Percentiles rank a stretch among this genome's conserved stretches.
phyloP scores from a whole-genome alignment of 495 filamentous ascomycete genomes.

The Endocarpon pusillum region DNA sequence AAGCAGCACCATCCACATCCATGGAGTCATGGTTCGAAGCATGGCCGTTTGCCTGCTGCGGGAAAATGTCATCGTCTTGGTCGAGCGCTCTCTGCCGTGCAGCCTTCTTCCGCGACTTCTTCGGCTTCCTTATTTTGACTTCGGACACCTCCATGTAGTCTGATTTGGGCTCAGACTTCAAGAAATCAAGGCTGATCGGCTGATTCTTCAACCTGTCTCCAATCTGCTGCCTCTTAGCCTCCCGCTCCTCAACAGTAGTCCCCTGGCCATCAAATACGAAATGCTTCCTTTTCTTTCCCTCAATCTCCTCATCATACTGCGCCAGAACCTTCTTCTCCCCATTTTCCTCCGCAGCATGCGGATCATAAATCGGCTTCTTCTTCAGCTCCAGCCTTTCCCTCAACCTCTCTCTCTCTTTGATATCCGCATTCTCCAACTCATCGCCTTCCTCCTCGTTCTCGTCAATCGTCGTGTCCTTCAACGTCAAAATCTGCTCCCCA shows the following conservation, averaged over 20 bases:
- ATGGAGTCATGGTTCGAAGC: constrained; percentile 38
- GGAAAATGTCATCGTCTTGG: constrained; percentile 61
- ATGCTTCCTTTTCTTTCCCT: constrained; percentile 74
- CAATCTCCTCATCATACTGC: constrained; percentile 91
- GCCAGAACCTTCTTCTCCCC: constrained; percentile 50
- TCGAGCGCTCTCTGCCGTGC: constrained; percentile 51
- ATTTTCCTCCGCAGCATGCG: constrained; percentile 51
- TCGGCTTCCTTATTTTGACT: constrained; percentile 80
- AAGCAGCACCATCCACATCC: constrained; percentile 45
- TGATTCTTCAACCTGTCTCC: constrained; percentile 46
- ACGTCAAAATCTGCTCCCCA: constrained; percentile 70
- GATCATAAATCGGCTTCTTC: constrained; percentile 84
- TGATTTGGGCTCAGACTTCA: constrained; percentile 45
- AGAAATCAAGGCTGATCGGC: constrained; percentile 58
- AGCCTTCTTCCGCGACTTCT: constrained; percentile 75
- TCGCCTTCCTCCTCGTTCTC: constrained; percentile 82
- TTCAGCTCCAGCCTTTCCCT: constrained; percentile 66
- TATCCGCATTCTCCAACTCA: constrained; percentile 69
- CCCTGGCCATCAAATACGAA: constrained; percentile 74
- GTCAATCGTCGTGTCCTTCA: constrained; percentile 78
- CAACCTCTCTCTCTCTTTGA: constrained; percentile 63
- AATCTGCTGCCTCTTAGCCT: constrained; percentile 38
- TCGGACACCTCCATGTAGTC: constrained; percentile 80
- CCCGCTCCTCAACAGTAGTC: constrained; percentile 43
- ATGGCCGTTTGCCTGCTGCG: constrained; percentile 22